These are phyloP conservation scores for Aspergillus egyptiacus DNA, from an alignment of 495 filamentous ascomycete genomes.

Conservation along the genomic window DNA sequence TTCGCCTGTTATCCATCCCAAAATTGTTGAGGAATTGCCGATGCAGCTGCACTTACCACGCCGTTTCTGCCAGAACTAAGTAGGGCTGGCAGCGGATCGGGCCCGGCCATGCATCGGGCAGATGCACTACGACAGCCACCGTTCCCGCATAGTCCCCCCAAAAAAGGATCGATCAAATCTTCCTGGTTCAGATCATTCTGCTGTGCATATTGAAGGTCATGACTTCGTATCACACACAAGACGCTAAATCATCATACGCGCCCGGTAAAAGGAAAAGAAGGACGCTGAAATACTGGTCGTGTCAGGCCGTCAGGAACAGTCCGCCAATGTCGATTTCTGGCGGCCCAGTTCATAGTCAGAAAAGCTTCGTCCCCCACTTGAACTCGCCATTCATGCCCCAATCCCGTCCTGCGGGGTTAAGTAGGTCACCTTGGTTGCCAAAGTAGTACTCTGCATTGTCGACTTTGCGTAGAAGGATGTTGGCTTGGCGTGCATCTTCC, in stretches of 20 bases:
- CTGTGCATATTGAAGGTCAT: conserved; percentile 1
- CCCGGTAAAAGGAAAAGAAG: background rate
- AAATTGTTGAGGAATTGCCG: no score
- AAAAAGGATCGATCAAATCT: conserved; percentile 1
- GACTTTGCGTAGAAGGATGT: background rate
- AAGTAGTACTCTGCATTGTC: background rate
- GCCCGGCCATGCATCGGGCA: background rate
- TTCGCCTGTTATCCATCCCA: no score
- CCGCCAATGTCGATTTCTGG: background rate
- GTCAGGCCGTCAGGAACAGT: background rate
- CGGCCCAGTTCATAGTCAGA: background rate
- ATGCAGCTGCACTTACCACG: no score
- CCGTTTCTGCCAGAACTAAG: no score
- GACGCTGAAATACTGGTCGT: no score
- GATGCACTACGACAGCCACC: conserved; percentile 3
- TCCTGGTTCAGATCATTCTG: conserved; percentile 5
- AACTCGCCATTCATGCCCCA: conserved; percentile 9
- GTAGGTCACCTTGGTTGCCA: background rate
- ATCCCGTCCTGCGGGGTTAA: background rate
- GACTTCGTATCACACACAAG: conserved; percentile 6
- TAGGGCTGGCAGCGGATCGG: no score
- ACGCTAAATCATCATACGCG: background rate
- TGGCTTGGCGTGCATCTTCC: background rate
- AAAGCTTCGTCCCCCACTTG: conserved; percentile 1
- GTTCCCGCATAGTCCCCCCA: background rate